Evolutionary conservation across 1,284 basidiomycete genomes (phyloP), one percentile per base, ranked within the genome.

Genomic region (Vanrija humicola): DNA sequence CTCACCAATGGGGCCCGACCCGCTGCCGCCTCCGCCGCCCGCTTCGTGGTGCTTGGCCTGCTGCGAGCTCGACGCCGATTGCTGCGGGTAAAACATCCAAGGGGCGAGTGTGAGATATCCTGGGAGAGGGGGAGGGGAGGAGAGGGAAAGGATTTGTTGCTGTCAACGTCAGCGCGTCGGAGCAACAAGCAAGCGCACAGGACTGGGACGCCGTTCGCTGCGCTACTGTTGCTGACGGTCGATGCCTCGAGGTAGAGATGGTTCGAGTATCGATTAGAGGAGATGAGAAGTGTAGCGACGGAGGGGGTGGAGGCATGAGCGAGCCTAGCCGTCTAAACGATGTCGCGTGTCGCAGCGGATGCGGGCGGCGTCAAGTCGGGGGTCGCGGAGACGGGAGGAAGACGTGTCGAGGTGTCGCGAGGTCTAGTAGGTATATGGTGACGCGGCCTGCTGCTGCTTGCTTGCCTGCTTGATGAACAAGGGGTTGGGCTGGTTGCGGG

Each of bases 21-120:
- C 34, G 12, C 34, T 34, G 46, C 51, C 51, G 50, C 53, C 46
- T 28, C 60, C 62, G 64, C 34, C 34, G 34, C 34, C 34, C 34
- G 34, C 34, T 34, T 70, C 68, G 66, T 66, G 68, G 54, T 68
- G 68, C 58, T 70, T 70, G 50, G 61, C 62, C 55, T 56, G 34
- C 40, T 54, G 58, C 52, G 64, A 59, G 38, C 64, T 58, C 28
- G 63, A 57, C 56, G 59, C 54, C 48, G 68, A 57, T 49, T 65
- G 57, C 54, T 65, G 62, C 53, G 64, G 63, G 47, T 67, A 68
- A 61, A 67, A 70, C 68, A 70, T 70, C 54, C 58, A 64, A 58
- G 42, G 55, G 55, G 47, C 6, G 40, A 18, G 40, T 18, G 40
- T 18, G 18, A 12, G 34, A 34, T 34, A 34, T 34, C 34, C 34